Conservation (phyloP, 1,284 basidiomycete species). For the Boletus mariae region DNA sequence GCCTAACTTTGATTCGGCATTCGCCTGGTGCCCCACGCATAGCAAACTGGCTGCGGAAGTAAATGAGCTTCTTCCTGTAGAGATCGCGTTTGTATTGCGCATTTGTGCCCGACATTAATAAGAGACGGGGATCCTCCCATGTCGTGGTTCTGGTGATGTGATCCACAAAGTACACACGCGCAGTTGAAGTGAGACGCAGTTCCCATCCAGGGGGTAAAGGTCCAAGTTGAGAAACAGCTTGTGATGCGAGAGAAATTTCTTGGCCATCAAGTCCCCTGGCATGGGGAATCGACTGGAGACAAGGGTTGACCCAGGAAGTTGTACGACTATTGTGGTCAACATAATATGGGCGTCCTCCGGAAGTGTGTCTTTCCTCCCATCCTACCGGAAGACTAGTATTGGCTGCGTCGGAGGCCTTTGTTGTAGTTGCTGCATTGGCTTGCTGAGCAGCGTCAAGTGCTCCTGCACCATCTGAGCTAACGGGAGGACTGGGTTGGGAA, state of each 20-base stretch:
- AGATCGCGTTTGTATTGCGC: conserved; percentile 98
- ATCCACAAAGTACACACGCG: conserved; percentile 94
- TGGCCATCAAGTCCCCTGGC: conserved; percentile 87
- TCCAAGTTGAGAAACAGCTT: conserved; percentile 87
- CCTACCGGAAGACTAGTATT: conserved; percentile 68
- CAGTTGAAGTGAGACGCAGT: conserved; percentile 92
- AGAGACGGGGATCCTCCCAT: conserved; percentile 92
- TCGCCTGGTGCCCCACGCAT: conserved; percentile 86
- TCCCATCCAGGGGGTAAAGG: conserved; percentile 95
- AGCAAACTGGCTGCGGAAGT: conserved; percentile 93
- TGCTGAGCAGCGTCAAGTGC: conserved; percentile 13
- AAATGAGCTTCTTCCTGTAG: conserved; percentile 84
- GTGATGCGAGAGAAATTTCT: conserved; percentile 76
- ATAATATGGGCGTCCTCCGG: conserved; percentile 91
- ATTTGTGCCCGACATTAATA: conserved; percentile 79
- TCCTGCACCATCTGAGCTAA: conserved; percentile 26
- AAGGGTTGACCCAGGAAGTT: conserved; percentile 93
- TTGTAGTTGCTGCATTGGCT: conserved; percentile 20
- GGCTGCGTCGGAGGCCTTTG: conserved; percentile 31
- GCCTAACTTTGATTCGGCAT: conserved; percentile 90
- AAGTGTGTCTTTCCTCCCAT: conserved; percentile 95
- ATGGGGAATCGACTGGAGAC: conserved; percentile 84
- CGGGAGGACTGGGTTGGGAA: conserved; percentile 22
- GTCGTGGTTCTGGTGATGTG: conserved; percentile 96
- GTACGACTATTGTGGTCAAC: conserved; percentile 93